Evolutionary conservation across 2,329 filamentous ascomycete genomes (phyloP).

Genomic region (Fusarium humuli): DNA sequence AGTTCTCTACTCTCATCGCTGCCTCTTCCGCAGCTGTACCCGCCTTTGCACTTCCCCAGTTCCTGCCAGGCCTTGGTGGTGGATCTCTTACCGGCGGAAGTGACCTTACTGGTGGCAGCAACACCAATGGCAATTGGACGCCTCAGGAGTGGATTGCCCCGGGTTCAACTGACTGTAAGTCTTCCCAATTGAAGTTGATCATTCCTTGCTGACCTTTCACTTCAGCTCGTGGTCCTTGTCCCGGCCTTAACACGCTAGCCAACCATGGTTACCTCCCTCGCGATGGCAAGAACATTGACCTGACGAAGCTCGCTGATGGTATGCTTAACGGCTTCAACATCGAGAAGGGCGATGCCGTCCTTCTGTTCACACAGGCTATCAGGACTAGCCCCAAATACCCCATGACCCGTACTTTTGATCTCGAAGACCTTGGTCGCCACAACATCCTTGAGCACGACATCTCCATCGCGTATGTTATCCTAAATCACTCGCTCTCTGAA

Average conservation of each 20-base stretch:
- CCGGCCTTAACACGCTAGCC: constrained; percentile 7
- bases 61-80: background rate
- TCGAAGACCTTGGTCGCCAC: constrained; percentile 1
- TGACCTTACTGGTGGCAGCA: background rate
- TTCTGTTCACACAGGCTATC: constrained; percentile 13
- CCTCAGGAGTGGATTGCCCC: constrained; percentile 13
- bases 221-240: constrained; percentile 12
- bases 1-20: background rate
- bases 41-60: background rate
- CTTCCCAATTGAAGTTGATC: accelerated
- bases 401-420: background rate
- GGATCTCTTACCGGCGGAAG: background rate
- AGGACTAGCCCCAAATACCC: constrained; percentile 13
- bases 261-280: constrained; percentile 17
- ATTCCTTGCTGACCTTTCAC: background rate
- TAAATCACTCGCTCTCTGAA: accelerated
- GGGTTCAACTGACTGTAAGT: background rate
- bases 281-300: constrained; percentile 4
- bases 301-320: background rate
- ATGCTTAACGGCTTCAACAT: constrained; percentile 17
- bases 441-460: constrained; percentile 13
- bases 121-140: background rate
- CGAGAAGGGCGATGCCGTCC: background rate
- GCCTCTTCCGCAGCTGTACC: background rate
- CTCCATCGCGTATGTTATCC: background rate